phyloP scores from a whole-genome alignment of 768 basidiomycete species.

The Naganishia friedmannii region DNA sequence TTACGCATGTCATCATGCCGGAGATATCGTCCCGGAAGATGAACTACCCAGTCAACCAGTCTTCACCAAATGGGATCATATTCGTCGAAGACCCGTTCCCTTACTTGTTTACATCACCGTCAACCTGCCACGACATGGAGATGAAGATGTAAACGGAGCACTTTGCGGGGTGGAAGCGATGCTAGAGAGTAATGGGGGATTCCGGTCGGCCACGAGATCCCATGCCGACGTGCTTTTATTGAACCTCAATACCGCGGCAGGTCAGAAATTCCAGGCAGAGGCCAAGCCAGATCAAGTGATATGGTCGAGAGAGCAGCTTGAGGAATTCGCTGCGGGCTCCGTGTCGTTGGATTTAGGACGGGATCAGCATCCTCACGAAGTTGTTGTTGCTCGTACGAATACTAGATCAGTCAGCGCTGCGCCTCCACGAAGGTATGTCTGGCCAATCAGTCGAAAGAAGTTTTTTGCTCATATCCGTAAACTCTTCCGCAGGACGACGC shows the following conservation, averaged over 20 bases:
- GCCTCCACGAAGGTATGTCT: background rate
- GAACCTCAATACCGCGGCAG: constrained; percentile 5
- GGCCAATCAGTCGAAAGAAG: no score
- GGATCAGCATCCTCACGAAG: constrained; percentile 11
- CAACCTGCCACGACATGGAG: constrained; percentile 12
- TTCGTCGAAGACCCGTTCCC: background rate
- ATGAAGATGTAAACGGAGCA: constrained; percentile 3
- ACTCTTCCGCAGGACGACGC: background rate
- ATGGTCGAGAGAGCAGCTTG: constrained; percentile 15
- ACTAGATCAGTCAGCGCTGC: constrained; percentile 10
- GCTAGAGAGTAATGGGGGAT: constrained; percentile 10
- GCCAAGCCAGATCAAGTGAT: constrained; percentile 23
- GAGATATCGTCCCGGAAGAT: background rate
- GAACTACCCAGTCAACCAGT: constrained; percentile 5
- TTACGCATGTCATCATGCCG: constrained; percentile 12
- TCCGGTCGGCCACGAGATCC: background rate
- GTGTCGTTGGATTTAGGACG: constrained; percentile 1
- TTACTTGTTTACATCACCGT: constrained; percentile 22
- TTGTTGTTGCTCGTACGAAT: constrained; percentile 19
- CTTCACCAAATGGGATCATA: constrained; percentile 11
- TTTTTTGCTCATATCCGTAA: background rate
- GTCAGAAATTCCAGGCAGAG: constrained; percentile 2
- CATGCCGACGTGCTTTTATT: constrained; percentile 24
- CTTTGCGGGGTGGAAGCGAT: background rate
- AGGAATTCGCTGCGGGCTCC: background rate